Evolutionary conservation across 1,139 yeast species (phyloP), one percentile per base, ranked within the genome.

Genomic region (Suhomyces bolitotheri): DNA sequence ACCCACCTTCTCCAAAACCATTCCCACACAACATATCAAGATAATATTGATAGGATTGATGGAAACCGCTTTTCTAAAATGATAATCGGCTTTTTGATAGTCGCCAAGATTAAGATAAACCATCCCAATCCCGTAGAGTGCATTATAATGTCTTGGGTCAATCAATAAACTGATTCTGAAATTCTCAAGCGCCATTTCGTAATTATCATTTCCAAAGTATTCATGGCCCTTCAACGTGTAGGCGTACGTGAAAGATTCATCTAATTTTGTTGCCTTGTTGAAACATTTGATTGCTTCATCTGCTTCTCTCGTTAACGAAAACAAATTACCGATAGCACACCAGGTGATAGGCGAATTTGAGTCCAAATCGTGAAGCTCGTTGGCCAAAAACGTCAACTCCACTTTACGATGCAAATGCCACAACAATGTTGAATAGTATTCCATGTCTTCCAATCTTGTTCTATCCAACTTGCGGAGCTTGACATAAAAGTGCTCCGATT

Each of bases 101-200:
- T 88, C 90, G 3, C 97, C 97, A 36, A 89, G 64, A 50, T 89
- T 86, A 57, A 89, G 74, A 57, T 84, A 86, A 25, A 90, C 95
- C 95, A 89, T 89, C 6, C 98, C 98, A 40, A 94, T 76, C 15
- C 98, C 98, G 53, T 92, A 94, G 53, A 92, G 80, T 0, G 98
- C 97, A 61, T 92, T 92, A 59, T 90, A 92, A 57, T 89, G 97
- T 40, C 92, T 73, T 32, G 82, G 73, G 52, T 92, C 96, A 29
- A 82, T 73, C 12, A 84, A 64, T 29, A 92, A 71, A 7, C 97
- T 94, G 43, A 74, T 70, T 25, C 97, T 65, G 70, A 89, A 94
- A 44, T 87, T 79, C 41, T 83, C 88, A 44, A 86, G 74, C 0
- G 98, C 97, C 60, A 82, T 78, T 54, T 90, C 97, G 60, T 83